phyloP scores from a whole-genome alignment of 2,329 filamentous ascomycete species.

The Botrytis deweyae region DNA sequence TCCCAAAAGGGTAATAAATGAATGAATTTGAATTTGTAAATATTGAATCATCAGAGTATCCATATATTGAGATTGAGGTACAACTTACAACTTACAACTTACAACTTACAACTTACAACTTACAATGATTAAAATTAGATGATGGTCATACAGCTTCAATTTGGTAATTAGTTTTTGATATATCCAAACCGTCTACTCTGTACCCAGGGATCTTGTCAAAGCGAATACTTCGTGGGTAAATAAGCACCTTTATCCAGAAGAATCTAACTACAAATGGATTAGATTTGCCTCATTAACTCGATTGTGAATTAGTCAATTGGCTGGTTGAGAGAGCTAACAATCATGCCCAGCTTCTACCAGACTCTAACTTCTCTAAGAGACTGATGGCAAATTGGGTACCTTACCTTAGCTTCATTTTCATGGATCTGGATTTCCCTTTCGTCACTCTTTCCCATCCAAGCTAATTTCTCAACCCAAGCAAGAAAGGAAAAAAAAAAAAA shows the following conservation, averaged over 20 bases:
- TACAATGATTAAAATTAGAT: not conserved
- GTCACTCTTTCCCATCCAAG: slow-evolving; percentile 3
- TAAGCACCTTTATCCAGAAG: not conserved
- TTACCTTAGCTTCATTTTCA: slow-evolving; percentile 12
- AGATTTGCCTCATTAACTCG: not conserved
- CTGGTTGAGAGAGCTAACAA: not conserved
- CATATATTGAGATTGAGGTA: not conserved
- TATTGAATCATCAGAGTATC: not conserved
- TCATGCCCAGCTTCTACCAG: not conserved
- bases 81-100: too few relatives aligned
- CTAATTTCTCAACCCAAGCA: not conserved
- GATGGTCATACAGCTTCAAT: not conserved
- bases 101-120: too few relatives aligned
- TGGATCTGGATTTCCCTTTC: not conserved
- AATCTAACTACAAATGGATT: not conserved
- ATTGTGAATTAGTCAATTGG: not conserved
- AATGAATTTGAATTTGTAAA: not conserved
- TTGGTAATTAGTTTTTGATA: not conserved
- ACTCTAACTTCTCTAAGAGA: not conserved
- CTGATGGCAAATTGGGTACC: slow-evolving; percentile 7
- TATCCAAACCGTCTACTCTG: not conserved
- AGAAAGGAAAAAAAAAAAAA: not conserved
- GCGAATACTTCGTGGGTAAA: not conserved
- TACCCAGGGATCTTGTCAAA: not conserved
- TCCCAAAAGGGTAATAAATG: not conserved